Percentiles rank a stretch among this genome's conserved stretches.
These are phyloP conservation scores for Wickerhamiella australiensis DNA, from an alignment of 805 yeast species.

Conservation along the genomic window DNA sequence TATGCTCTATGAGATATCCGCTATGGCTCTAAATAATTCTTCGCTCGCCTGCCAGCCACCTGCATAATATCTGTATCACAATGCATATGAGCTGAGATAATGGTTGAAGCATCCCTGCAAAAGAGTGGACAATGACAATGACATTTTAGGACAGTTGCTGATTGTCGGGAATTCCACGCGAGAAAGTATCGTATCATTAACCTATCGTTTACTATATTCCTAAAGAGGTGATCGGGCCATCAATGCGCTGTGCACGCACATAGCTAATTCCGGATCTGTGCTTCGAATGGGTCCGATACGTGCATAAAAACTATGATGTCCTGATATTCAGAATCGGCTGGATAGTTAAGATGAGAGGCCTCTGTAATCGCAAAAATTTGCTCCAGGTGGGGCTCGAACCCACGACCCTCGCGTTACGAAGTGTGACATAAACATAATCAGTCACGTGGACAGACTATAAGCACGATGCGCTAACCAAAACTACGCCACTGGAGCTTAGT, in stretches of 20 bases:
- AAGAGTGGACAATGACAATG: background rate
- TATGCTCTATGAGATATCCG: no score
- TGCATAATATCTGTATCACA: background rate
- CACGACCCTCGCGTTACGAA: conserved; percentile 17
- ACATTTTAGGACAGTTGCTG: no score
- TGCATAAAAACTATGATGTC: no score
- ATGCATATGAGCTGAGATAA: background rate
- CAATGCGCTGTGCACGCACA: no score
- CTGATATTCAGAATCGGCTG: no score
- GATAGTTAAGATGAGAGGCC: background rate
- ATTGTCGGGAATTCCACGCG: no score
- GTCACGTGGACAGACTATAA: conserved; percentile 14
- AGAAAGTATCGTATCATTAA: no score
- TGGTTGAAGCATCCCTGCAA: background rate
- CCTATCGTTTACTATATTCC: no score
- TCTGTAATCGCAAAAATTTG: conserved; percentile 8
- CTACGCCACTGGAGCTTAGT: conserved; percentile 16
- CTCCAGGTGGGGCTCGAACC: conserved; percentile 18
- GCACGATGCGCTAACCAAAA: conserved; percentile 17
- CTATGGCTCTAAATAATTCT: background rate
- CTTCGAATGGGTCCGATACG: no score
- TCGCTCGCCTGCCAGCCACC: background rate
- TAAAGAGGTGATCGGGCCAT: no score
- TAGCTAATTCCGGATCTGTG: no score
- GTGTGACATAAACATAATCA: conserved; percentile 14